phyloP scores from a whole-genome alignment of 345 rosid genomes.

The Populus pruinosa region DNA sequence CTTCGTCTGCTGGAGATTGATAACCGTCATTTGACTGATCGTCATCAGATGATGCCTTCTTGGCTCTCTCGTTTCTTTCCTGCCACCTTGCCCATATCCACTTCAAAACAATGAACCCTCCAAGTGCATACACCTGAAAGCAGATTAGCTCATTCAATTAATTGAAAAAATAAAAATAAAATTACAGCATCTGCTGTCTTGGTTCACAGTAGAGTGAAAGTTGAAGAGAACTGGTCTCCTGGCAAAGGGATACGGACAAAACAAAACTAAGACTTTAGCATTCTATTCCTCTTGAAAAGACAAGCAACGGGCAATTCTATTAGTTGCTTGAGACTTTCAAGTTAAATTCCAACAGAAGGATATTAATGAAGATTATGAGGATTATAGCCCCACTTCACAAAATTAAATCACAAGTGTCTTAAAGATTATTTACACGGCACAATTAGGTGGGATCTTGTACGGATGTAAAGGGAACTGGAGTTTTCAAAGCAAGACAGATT shows the following conservation, averaged over 20 bases:
- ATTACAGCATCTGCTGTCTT: background rate
- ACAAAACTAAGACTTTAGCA: background rate
- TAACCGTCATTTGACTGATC: conserved; percentile 24
- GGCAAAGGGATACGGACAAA: background rate
- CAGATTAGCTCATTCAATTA: background rate
- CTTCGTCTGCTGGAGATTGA: conserved; percentile 27
- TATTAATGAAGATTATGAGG: background rate
- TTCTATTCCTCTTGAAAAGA: background rate
- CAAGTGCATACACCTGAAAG: conserved; percentile 72
- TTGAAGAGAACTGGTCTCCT: background rate
- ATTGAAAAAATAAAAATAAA: too few relatives aligned
- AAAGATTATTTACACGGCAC: background rate
- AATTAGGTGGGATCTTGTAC: background rate
- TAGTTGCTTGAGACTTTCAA: background rate
- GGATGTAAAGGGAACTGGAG: background rate
- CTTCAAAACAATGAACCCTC: conserved; percentile 69
- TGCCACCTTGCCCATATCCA: conserved; percentile 93
- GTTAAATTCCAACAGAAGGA: background rate
- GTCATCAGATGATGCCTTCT: conserved; percentile 35
- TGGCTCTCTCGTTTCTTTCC: conserved; percentile 52
- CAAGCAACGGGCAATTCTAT: background rate
- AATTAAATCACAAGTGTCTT: background rate
- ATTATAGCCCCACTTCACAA: background rate
- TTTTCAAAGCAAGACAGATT: background rate
- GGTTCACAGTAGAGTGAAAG: background rate